Evolutionary conservation across 2,329 filamentous ascomycete species (phyloP), one percentile per base, ranked within the genome.

Genomic region (Hortaea werneckii): DNA sequence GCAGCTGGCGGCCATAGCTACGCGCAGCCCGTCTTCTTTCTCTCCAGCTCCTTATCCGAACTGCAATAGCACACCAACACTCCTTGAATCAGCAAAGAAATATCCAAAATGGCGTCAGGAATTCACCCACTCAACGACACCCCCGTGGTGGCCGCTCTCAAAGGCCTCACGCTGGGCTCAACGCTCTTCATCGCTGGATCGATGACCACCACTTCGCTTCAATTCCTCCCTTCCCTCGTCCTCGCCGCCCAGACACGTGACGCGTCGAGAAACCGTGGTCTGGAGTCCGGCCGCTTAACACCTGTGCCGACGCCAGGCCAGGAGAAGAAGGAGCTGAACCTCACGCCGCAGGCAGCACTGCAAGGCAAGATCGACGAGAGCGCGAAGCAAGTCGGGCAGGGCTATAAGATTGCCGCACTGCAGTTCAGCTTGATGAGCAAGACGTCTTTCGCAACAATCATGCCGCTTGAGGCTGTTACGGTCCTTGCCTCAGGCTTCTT

Each of bases 351-450:
- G n/a, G 42, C 42, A 6, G 40, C 41, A 2, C 39, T 47, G 8
- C 30, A 38, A 20, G 44, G 44, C 32, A 20, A 35, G 3, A 12
- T 47, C 6, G 32, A 48, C 40, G 42, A 48, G 43, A 44, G 47
- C 40, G 47, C 44, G n/a, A 45, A 50, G 30, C 48, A 44, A 41
- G 43, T 51, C n/a, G 47, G 51, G 29, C 43, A 41, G n/a, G 53
- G 55, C 29, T 59, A 59, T 48, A 52, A 56, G 46, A 43, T 56
- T 34, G 56, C 58, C 6, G 57, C 58, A 8, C 42, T 53, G 29
- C 58, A 60, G 37, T 60, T 60, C 47, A 45, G 45, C 6, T 42
- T 48, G 13, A 51, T 58, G 47, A 49, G 52, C 34, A 48, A 50
- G 12, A 47, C 53, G 11, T 51, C 52, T 26, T 54, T 55, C 42